Conservation (phyloP, 257 asterid genomes). For the Leonotis leonurus region DNA sequence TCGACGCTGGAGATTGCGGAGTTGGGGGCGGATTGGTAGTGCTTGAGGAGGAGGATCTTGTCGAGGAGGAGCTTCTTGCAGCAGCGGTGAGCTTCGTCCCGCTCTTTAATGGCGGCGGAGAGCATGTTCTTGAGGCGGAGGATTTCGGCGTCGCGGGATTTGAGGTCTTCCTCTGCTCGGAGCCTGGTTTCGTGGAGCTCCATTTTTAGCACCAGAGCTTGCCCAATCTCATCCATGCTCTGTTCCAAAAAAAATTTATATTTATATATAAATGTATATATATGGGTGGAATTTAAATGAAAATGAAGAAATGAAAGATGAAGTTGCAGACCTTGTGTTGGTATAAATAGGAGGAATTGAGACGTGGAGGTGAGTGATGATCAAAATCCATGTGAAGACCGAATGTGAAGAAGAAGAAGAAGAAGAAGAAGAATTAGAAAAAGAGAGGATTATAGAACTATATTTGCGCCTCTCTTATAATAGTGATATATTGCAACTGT, state of each 20-base stretch:
- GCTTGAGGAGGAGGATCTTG: conserved; percentile 30
- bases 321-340: conserved; percentile 57
- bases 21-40: conserved; percentile 35
- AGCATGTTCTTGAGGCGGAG: conserved; percentile 43
- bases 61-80: conserved; percentile 34
- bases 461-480: background rate
- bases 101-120: conserved; percentile 37
- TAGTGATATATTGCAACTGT: too few relatives aligned
- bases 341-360: conserved; percentile 39
- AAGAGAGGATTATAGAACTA: too few relatives aligned
- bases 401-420: too few relatives aligned
- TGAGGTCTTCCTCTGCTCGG: conserved; percentile 52
- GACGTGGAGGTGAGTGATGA: background rate
- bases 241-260: conserved; percentile 1
- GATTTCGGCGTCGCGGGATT: conserved; percentile 47
- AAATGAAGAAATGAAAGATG: background rate
- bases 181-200: conserved; percentile 50
- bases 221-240: conserved; percentile 68
- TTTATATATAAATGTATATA: too few relatives aligned
- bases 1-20: conserved; percentile 54
- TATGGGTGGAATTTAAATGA: background rate
- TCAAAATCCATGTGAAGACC: background rate
- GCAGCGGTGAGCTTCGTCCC: conserved; percentile 51
- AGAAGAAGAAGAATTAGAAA: background rate
- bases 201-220: conserved; percentile 41